A percentile compares a stretch with the other conserved stretches of the same genome.
Evolutionary conservation across 1,284 basidiomycete species (phyloP).

Genomic region (Puccinia polysora): DNA sequence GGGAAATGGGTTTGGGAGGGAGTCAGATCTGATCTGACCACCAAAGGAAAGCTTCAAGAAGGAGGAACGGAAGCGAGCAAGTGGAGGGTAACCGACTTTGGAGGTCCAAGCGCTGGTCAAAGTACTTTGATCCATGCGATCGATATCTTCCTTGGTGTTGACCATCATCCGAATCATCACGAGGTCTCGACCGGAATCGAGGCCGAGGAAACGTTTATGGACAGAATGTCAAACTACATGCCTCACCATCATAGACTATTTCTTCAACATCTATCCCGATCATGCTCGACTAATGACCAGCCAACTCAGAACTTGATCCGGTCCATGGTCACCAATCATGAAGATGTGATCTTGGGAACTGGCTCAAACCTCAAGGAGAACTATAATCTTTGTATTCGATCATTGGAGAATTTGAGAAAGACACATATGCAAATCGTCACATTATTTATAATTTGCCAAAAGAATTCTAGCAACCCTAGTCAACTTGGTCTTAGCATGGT

Average conservation of each 20-base stretch:
- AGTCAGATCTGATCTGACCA: constrained; percentile 59
- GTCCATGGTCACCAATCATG: constrained; percentile 13
- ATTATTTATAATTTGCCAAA: constrained; percentile 23
- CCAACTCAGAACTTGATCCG: constrained; percentile 8
- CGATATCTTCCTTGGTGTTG: constrained; percentile 81
- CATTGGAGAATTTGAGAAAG: constrained; percentile 19
- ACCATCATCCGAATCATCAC: constrained; percentile 57
- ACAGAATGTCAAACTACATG: constrained; percentile 83
- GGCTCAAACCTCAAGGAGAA: constrained; percentile 4
- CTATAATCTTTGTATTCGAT: constrained; percentile 24
- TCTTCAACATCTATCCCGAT: constrained; percentile 65
- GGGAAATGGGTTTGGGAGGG: constrained; percentile 80
- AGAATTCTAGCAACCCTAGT: constrained; percentile 14
- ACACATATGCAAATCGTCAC: constrained; percentile 15
- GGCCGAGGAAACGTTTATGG: constrained; percentile 61
- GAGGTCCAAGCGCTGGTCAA: constrained; percentile 86
- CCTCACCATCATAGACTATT: constrained; percentile 83
- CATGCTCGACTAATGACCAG: constrained; percentile 40
- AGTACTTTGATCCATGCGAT: constrained; percentile 81
- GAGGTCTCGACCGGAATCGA: constrained; percentile 46
- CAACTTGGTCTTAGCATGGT: constrained; percentile 56
- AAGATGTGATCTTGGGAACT: not conserved
- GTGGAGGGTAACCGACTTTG: constrained; percentile 59
- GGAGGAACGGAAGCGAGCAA: constrained; percentile 51
- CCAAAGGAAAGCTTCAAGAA: constrained; percentile 18